Evolutionary conservation across 257 asterid species (phyloP).

Genomic region (Ilex asprella): DNA sequence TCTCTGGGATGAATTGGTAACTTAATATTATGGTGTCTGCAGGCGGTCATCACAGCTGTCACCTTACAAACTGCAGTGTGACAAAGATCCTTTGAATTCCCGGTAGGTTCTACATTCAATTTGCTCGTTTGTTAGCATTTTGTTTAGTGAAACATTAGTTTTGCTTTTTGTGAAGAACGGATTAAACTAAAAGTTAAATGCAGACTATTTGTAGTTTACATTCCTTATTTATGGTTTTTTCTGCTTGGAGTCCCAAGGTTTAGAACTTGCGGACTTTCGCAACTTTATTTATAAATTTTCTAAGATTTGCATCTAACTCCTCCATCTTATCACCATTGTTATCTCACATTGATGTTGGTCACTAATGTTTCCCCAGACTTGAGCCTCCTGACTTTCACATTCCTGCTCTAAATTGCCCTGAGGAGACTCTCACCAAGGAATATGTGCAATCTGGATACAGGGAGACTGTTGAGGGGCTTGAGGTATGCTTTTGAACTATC

Average conservation of each 20-base stretch:
- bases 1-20: constrained; percentile 2
- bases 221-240: neutral
- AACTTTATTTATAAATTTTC: constrained; percentile 1
- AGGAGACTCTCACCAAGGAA: constrained; percentile 82
- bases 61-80: constrained; percentile 78
- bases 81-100: constrained; percentile 42
- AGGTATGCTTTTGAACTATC: constrained; percentile 37
- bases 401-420: constrained; percentile 78
- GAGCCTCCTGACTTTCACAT: constrained; percentile 96
- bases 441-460: constrained; percentile 82
- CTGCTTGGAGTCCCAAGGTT: neutral
- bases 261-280: neutral
- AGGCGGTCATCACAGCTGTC: constrained; percentile 65
- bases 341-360: constrained; percentile 1
- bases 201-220: neutral
- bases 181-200: too few species aligned
- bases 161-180: neutral
- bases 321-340: constrained; percentile 8
- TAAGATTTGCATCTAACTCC: neutral
- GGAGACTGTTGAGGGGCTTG: constrained; percentile 93
- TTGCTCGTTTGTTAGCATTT: neutral
- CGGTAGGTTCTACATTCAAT: constrained; percentile 22
- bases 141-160: neutral
- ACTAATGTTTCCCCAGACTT: constrained; percentile 51
- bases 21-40: constrained; percentile 19